These are phyloP conservation scores for Fomitiporia mediterranea DNA, from an alignment of 1,284 basidiomycete genomes.

Conservation along the genomic window DNA sequence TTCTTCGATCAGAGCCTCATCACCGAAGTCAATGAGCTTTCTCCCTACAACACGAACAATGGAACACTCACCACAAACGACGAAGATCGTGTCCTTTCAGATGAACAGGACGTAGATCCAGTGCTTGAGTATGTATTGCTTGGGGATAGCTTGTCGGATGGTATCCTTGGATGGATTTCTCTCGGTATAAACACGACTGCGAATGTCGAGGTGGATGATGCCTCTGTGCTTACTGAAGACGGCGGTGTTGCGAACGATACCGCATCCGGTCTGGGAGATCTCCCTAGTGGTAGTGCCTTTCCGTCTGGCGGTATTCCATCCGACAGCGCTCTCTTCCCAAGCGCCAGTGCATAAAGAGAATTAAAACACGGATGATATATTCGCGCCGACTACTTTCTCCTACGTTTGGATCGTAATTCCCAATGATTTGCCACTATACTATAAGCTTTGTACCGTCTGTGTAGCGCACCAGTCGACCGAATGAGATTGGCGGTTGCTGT, in stretches of 20 bases:
- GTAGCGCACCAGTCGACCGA: too few species aligned
- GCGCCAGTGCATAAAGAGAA: too few species aligned
- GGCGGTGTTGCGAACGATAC: slow-evolving; percentile 6
- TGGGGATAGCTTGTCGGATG: slow-evolving; percentile 6
- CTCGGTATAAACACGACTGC: slow-evolving; percentile 6
- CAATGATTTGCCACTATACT: too few species aligned
- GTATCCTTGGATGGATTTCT: slow-evolving; percentile 4
- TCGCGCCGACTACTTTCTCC: too few species aligned
- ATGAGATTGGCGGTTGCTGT: too few species aligned
- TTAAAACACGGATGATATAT: too few species aligned
- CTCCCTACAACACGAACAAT: slow-evolving; percentile 7
- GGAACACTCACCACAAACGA: not conserved
- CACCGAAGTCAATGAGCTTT: not conserved
- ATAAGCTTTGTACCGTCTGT: too few species aligned
- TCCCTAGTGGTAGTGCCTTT: not conserved
- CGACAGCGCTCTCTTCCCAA: too few species aligned
- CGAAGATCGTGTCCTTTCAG: not conserved
- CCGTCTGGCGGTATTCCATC: not conserved
- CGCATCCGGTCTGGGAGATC: not conserved
- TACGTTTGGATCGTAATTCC: too few species aligned
- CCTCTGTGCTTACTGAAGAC: not conserved
- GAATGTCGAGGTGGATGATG: not conserved
- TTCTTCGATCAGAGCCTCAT: slow-evolving; percentile 11
- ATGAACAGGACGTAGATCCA: slow-evolving; percentile 2
- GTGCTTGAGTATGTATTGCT: slow-evolving; percentile 10